These are phyloP conservation scores for Colletotrichum magnum DNA, from an alignment of 2,329 filamentous ascomycete genomes.

Conservation along the genomic window DNA sequence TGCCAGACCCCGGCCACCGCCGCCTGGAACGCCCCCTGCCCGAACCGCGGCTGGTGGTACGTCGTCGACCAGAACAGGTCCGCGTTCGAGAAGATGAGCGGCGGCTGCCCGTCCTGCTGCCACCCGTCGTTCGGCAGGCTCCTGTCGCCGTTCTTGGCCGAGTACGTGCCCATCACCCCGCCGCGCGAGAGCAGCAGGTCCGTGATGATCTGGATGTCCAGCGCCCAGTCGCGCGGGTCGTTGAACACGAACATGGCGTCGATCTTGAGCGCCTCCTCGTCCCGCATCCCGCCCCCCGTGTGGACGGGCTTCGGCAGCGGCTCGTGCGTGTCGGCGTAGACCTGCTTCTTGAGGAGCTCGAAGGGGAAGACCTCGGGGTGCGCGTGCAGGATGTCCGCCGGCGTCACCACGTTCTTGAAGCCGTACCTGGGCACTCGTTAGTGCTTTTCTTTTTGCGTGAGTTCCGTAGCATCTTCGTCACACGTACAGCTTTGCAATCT, in stretches of 20 bases:
- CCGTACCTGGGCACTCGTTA: conserved; percentile 65
- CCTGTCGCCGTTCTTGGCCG: conserved; percentile 76
- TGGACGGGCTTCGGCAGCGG: conserved; percentile 69
- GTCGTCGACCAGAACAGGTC: conserved; percentile 91
- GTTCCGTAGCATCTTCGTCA: background rate
- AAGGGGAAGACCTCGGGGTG: conserved; percentile 89
- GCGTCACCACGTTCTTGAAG: conserved; percentile 86
- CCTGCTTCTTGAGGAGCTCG: conserved; percentile 73
- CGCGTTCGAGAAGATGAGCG: conserved; percentile 89
- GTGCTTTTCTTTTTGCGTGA: background rate
- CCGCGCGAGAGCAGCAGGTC: conserved; percentile 84
- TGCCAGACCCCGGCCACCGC: conserved; percentile 86
- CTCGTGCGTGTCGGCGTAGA: conserved; percentile 71
- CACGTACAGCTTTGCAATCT: conserved; percentile 77
- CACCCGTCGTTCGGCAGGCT: conserved; percentile 81
- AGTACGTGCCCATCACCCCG: conserved; percentile 88
- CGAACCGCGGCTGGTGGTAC: conserved; percentile 88
- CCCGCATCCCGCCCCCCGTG: conserved; percentile 53
- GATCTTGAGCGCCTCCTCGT: conserved; percentile 74
- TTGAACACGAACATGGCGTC: conserved; percentile 96
- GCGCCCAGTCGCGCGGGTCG: conserved; percentile 95
- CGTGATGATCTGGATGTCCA: conserved; percentile 87
- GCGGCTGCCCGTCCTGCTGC: conserved; percentile 85
- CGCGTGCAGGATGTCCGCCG: conserved; percentile 83
- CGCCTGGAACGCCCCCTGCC: conserved; percentile 91